These are phyloP conservation scores for Massariosphaeria phaeospora DNA, from an alignment of 495 filamentous ascomycete species.

Conservation along the genomic window DNA sequence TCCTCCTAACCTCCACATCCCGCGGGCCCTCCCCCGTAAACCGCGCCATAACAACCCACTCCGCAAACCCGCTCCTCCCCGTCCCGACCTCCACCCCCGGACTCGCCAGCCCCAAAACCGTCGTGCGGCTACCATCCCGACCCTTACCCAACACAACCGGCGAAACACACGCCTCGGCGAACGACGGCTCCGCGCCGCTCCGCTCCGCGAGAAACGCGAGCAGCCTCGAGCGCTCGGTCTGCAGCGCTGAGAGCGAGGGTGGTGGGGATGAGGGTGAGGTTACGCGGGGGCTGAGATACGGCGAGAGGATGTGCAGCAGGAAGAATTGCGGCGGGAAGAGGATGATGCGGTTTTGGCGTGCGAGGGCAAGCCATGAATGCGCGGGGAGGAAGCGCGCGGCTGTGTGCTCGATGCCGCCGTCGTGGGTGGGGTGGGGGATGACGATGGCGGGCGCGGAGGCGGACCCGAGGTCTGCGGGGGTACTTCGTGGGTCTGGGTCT, in stretches of 20 bases:
- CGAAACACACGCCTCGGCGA: conserved; percentile 74
- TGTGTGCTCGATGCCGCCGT: conserved; percentile 82
- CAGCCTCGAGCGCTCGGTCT: conserved; percentile 53
- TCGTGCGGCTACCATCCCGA: conserved; percentile 44
- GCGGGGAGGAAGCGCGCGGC: conserved; percentile 71
- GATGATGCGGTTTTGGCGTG: conserved; percentile 61
- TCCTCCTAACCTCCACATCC: conserved; percentile 38
- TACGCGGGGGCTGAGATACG: conserved; percentile 49
- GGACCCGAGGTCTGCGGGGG: conserved; percentile 21
- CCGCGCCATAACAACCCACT: conserved; percentile 66
- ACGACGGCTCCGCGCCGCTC: conserved; percentile 52
- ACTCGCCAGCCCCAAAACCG: conserved; percentile 63
- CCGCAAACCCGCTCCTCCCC: conserved; percentile 61
- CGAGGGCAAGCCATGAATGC: conserved; percentile 60
- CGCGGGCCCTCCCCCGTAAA: conserved; percentile 48
- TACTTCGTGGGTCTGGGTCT: neutral
- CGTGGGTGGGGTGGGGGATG: conserved; percentile 62
- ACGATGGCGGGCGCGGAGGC: conserved; percentile 34
- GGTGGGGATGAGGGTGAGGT: conserved; percentile 31
- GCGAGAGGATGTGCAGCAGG: conserved; percentile 61
- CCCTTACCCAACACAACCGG: conserved; percentile 57
- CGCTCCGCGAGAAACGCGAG: conserved; percentile 49
- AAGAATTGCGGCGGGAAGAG: conserved; percentile 89
- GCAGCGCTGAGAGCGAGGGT: conserved; percentile 43
- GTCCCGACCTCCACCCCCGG: conserved; percentile 61